Evolutionary conservation across 140 eudicot species (phyloP).

Genomic region (Stevia rebaudiana): DNA sequence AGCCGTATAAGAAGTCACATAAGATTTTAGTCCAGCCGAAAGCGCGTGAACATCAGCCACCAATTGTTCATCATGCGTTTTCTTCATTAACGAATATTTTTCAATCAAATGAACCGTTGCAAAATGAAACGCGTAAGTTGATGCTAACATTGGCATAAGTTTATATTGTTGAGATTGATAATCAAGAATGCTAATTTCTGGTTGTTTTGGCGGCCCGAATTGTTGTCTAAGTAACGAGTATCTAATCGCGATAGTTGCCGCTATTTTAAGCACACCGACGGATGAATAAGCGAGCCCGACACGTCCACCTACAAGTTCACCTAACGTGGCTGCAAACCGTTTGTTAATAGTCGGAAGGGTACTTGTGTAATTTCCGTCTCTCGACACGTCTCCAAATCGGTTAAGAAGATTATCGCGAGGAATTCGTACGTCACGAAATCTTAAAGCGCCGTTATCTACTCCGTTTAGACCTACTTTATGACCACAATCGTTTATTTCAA

Average conservation of each 20-base stretch:
- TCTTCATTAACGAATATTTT: conserved; percentile 84
- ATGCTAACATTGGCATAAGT: conserved; percentile 93
- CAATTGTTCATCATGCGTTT: conserved; percentile 71
- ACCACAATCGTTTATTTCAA: conserved; percentile 90
- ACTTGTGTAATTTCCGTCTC: conserved; percentile 84
- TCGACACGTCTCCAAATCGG: conserved; percentile 81
- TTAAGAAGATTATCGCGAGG: conserved; percentile 89
- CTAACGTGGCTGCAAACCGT: conserved; percentile 89
- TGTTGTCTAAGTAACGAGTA: conserved; percentile 85
- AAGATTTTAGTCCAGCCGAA: conserved; percentile 88
- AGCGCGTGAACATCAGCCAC: conserved; percentile 82
- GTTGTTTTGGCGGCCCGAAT: conserved; percentile 83
- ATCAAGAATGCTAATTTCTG: conserved; percentile 81
- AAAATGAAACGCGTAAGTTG: conserved; percentile 87
- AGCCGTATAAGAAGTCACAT: conserved; percentile 76
- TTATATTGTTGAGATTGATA: conserved; percentile 93
- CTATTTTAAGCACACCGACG: conserved; percentile 78
- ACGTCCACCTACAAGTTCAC: conserved; percentile 94
- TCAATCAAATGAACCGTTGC: conserved; percentile 70
- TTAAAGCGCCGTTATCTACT: conserved; percentile 88
- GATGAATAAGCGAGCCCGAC: conserved; percentile 93
- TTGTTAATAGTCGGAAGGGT: conserved; percentile 68
- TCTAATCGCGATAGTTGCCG: conserved; percentile 69
- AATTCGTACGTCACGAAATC: conserved; percentile 69
- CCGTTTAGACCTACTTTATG: conserved; percentile 94